phyloP scores from a whole-genome alignment of 2,329 filamentous ascomycete genomes.

The Cercospora sp. region DNA sequence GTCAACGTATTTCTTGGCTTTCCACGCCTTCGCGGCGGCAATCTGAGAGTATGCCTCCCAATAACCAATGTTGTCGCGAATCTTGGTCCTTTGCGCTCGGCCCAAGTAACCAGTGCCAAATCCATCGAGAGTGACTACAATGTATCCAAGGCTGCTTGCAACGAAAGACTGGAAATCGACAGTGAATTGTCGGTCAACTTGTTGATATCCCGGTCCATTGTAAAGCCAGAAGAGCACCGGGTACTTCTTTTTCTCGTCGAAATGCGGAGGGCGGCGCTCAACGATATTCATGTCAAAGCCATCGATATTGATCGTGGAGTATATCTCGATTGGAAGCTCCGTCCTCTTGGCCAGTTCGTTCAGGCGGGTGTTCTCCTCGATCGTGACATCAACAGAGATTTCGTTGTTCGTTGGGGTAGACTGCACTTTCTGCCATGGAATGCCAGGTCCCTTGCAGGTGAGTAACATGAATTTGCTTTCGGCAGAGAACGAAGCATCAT shows the following conservation, averaged over 20 bases:
- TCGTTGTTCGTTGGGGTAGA: slow-evolving; percentile 68
- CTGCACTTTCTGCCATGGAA: slow-evolving; percentile 89
- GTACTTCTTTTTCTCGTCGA: slow-evolving; percentile 76
- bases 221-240: slow-evolving; percentile 95
- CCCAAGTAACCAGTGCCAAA: slow-evolving; percentile 90
- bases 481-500: slow-evolving; percentile 78
- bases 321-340: slow-evolving; percentile 79
- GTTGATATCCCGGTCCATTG: slow-evolving; percentile 90
- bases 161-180: slow-evolving; percentile 92
- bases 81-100: slow-evolving; percentile 75
- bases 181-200: slow-evolving; percentile 73
- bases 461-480: slow-evolving; percentile 81
- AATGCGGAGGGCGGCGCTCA: slow-evolving; percentile 87
- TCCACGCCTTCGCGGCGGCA: slow-evolving; percentile 81
- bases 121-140: slow-evolving; percentile 92
- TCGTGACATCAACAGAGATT: slow-evolving; percentile 47
- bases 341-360: slow-evolving; percentile 69
- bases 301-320: slow-evolving; percentile 81
- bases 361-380: slow-evolving; percentile 77
- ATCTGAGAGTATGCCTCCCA: slow-evolving; percentile 91
- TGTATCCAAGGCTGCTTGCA: slow-evolving; percentile 80
- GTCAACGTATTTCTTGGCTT: slow-evolving; percentile 79
- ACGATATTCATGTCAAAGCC: slow-evolving; percentile 71
- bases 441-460: slow-evolving; percentile 76
- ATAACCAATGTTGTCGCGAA: slow-evolving; percentile 80